Evolutionary conservation across 1,284 basidiomycete genomes (phyloP).

Genomic region (Ceratobasidium sp.): DNA sequence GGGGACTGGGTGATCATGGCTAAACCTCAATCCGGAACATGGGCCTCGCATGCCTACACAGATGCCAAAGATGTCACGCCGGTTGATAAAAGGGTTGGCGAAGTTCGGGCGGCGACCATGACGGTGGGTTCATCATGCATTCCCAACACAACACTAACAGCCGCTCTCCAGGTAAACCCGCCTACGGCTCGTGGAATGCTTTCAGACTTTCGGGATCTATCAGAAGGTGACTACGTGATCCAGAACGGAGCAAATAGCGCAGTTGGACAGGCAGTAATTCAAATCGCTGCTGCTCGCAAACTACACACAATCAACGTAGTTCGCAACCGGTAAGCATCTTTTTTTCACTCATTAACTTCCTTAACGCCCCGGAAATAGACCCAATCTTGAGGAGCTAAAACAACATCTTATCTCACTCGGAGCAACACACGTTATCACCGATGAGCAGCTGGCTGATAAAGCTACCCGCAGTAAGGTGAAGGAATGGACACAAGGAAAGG

Average conservation of each 20-base stretch:
- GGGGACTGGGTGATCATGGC: slow-evolving; percentile 83
- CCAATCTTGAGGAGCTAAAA: slow-evolving; percentile 67
- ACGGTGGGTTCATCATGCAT: slow-evolving; percentile 62
- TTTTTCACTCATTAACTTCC: slow-evolving; percentile 10
- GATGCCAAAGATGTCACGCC: slow-evolving; percentile 69
- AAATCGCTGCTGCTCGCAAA: slow-evolving; percentile 77
- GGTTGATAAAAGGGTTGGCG: slow-evolving; percentile 68
- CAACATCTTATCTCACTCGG: slow-evolving; percentile 70
- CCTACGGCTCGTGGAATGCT: slow-evolving; percentile 87
- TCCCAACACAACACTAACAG: slow-evolving; percentile 8
- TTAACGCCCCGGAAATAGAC: slow-evolving; percentile 57
- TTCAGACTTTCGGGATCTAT: slow-evolving; percentile 72
- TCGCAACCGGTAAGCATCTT: slow-evolving; percentile 72
- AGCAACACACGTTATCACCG: slow-evolving; percentile 79
- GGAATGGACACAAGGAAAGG: slow-evolving; percentile 70
- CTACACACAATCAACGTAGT: slow-evolving; percentile 84
- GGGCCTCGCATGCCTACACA: slow-evolving; percentile 75
- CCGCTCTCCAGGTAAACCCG: slow-evolving; percentile 76
- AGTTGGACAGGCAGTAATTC: slow-evolving; percentile 81
- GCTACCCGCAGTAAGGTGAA: slow-evolving; percentile 66
- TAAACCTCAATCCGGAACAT: slow-evolving; percentile 79
- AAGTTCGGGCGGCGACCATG: slow-evolving; percentile 79
- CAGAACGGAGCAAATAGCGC: slow-evolving; percentile 90
- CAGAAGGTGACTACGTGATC: slow-evolving; percentile 78
- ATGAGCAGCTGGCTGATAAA: slow-evolving; percentile 75